These are phyloP conservation scores for Trypanosoma mega DNA, from an alignment of 208 protist genomes.

Conservation along the genomic window DNA sequence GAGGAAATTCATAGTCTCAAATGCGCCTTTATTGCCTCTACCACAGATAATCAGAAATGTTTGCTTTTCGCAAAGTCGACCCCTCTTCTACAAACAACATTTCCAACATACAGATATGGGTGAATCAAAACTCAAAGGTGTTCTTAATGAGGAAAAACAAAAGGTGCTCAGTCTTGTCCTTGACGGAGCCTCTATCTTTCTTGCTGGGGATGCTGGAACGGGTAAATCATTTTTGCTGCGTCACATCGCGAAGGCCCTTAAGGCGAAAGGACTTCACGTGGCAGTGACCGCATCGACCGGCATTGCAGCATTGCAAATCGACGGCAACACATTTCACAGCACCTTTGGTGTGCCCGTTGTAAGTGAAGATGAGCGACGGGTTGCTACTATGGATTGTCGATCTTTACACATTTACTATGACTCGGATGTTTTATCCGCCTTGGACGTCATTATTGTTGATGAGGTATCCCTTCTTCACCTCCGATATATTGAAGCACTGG, in stretches of 20 bases:
- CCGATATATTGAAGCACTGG: slow-evolving; percentile 47
- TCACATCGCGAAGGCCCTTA: slow-evolving; percentile 27
- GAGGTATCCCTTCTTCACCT: slow-evolving; percentile 80
- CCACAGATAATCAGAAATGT: no score
- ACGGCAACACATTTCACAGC: slow-evolving; percentile 79
- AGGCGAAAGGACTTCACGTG: slow-evolving; percentile 31
- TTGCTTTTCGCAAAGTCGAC: no score
- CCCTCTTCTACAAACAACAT: no score
- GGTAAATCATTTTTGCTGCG: slow-evolving; percentile 72
- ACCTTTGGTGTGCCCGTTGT: slow-evolving; percentile 55
- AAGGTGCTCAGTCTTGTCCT: slow-evolving; percentile 34
- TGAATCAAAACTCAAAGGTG: no score
- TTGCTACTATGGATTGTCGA: neutral
- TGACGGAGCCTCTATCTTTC: slow-evolving; percentile 60
- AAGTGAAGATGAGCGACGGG: slow-evolving; percentile 14
- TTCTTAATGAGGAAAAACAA: slow-evolving; percentile 35
- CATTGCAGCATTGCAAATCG: slow-evolving; percentile 65
- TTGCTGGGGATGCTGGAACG: slow-evolving; percentile 69
- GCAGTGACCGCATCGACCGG: slow-evolving; percentile 64
- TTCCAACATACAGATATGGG: no score
- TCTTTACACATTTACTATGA: slow-evolving; percentile 20
- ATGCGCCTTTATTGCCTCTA: no score
- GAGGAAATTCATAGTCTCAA: no score
- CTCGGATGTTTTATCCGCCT: slow-evolving; percentile 18
- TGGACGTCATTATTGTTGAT: slow-evolving; percentile 78